Conservation (phyloP, 441 rosid genomes). For the Erysimum cheiri region DNA sequence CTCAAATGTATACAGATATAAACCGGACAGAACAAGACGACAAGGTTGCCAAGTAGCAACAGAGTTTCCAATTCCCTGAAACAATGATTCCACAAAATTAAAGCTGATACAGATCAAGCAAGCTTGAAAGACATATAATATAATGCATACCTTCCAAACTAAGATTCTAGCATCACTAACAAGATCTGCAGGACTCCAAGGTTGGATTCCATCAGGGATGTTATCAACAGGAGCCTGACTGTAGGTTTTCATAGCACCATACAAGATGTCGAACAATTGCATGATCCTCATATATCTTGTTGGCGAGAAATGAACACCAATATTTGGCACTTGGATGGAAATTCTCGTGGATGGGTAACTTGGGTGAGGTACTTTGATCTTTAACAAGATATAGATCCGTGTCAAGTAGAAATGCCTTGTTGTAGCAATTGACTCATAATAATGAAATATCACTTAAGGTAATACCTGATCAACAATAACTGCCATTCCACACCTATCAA, state of each 20-base stretch:
- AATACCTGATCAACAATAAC: slow-evolving; percentile 96
- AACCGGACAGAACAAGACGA: slow-evolving; percentile 89
- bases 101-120: slow-evolving; percentile 27
- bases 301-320: slow-evolving; percentile 96
- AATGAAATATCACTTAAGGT: slow-evolving; percentile 32
- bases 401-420: slow-evolving; percentile 33
- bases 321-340: slow-evolving; percentile 96
- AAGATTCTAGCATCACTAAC: slow-evolving; percentile 78
- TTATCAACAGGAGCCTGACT: slow-evolving; percentile 74
- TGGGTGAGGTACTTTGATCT: slow-evolving; percentile 94
- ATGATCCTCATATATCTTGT: slow-evolving; percentile 77
- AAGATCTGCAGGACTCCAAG: slow-evolving; percentile 83
- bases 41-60: slow-evolving; percentile 97
- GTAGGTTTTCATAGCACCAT: slow-evolving; percentile 61
- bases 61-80: slow-evolving; percentile 96
- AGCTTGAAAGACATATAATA: slow-evolving; percentile 21
- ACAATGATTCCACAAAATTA: slow-evolving; percentile 36
- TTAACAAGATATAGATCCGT: slow-evolving; percentile 39
- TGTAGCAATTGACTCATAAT: slow-evolving; percentile 28
- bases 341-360: slow-evolving; percentile 90
- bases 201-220: slow-evolving; percentile 63
- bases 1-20: slow-evolving; percentile 84
- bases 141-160: slow-evolving; percentile 86
- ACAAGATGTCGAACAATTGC: slow-evolving; percentile 72
- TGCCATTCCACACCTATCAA: slow-evolving; percentile 97